Conservation (phyloP, 1,284 basidiomycete genomes). For the Sporisorium reilianum region DNA sequence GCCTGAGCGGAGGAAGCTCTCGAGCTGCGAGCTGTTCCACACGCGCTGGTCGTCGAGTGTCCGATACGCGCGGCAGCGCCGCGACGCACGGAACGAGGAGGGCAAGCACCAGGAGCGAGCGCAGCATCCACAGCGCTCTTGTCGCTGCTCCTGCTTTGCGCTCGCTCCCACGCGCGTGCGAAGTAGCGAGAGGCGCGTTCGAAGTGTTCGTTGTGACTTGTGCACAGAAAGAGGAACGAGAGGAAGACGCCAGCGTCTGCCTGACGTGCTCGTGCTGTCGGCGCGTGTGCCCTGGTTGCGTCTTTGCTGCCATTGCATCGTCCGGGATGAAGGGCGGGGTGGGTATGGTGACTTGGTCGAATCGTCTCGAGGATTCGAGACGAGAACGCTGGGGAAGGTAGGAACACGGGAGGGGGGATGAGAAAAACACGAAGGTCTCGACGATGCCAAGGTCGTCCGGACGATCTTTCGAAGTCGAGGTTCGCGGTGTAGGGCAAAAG, state of each 20-base stretch:
- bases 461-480: conserved; percentile 28
- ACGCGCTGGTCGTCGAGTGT: conserved; percentile 25
- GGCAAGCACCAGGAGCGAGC: conserved; percentile 33
- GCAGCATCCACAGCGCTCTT: conserved; percentile 28
- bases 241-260: conserved; percentile 48
- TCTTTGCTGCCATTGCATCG: conserved; percentile 44
- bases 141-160: neutral
- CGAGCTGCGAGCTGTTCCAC: conserved; percentile 29
- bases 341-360: conserved; percentile 18
- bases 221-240: conserved; percentile 20
- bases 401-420: no score
- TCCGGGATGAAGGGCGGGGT: conserved; percentile 4
- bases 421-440: neutral
- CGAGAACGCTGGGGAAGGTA: no score
- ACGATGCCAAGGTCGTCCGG: conserved; percentile 26
- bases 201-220: conserved; percentile 12
- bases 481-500: conserved; percentile 4
- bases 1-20: conserved; percentile 16
- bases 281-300: conserved; percentile 15
- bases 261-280: conserved; percentile 17
- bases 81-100: conserved; percentile 42
- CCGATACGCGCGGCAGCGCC: conserved; percentile 25
- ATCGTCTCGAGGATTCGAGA: conserved; percentile 31
- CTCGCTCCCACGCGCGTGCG: conserved; percentile 7
- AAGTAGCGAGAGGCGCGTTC: conserved; percentile 11